These are phyloP conservation scores for Teratosphaeria epicoccoides DNA, from an alignment of 2,329 filamentous ascomycete species.

Conservation along the genomic window DNA sequence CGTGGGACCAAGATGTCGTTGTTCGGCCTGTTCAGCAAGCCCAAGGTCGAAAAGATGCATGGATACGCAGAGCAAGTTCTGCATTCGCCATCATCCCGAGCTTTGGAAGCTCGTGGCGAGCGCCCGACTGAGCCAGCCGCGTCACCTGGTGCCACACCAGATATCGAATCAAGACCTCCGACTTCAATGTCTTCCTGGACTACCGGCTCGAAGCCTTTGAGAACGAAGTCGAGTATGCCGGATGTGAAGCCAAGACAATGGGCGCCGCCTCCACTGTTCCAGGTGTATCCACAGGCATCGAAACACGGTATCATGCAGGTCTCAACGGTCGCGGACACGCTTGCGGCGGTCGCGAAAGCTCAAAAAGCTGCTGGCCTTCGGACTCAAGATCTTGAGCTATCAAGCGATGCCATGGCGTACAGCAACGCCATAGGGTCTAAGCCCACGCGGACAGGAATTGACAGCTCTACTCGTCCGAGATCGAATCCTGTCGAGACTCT, in stretches of 20 bases:
- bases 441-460: neutral
- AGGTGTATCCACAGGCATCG: slow-evolving; percentile 75
- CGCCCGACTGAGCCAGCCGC: slow-evolving; percentile 3
- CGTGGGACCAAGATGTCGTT: slow-evolving; percentile 34
- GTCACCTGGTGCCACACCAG: slow-evolving; percentile 3
- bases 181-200: neutral
- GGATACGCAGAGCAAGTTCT: slow-evolving; percentile 35
- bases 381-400: neutral
- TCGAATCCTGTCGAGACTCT: slow-evolving; percentile 42
- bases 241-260: slow-evolving; percentile 17
- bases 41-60: slow-evolving; percentile 38
- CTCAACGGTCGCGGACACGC: slow-evolving; percentile 54
- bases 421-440: neutral
- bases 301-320: slow-evolving; percentile 62
- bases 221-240: neutral
- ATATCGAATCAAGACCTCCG: neutral
- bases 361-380: slow-evolving; percentile 2
- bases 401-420: neutral
- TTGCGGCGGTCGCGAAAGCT: slow-evolving; percentile 12
- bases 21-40: slow-evolving; percentile 40
- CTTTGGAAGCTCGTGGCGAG: slow-evolving; percentile 3
- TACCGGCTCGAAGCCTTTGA: neutral
- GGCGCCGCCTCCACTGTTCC: slow-evolving; percentile 61
- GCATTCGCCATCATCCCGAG: slow-evolving; percentile 3
- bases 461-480: slow-evolving; percentile 1